These are phyloP conservation scores for Senecio squalidus DNA, from an alignment of 140 eudicot species.

Conservation along the genomic window DNA sequence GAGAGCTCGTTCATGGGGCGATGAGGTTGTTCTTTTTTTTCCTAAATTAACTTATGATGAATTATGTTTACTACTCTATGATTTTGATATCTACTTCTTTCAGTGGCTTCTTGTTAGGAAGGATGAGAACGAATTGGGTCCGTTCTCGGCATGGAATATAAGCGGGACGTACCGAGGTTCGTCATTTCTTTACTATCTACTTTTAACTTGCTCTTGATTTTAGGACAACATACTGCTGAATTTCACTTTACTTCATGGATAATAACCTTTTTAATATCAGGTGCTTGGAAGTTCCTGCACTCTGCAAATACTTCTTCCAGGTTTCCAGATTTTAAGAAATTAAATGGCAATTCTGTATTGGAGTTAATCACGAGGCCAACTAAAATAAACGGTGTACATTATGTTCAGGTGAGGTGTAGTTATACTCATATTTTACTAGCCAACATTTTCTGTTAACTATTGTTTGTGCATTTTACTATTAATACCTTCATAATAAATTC, in stretches of 20 bases:
- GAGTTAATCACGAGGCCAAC: conserved; percentile 89
- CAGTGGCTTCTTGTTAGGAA: conserved; percentile 94
- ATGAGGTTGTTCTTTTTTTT: conserved; percentile 59
- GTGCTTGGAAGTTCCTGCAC: conserved; percentile 77
- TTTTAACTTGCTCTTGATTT: too few relatives aligned
- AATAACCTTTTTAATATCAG: conserved; percentile 32
- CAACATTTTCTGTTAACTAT: too few relatives aligned
- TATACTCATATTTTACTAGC: conserved; percentile 4
- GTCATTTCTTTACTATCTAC: background rate
- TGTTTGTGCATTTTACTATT: background rate
- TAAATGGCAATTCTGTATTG: conserved; percentile 74
- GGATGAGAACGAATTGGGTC: conserved; percentile 71
- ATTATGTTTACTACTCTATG: background rate
- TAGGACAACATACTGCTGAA: background rate
- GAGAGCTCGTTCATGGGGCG: conserved; percentile 77
- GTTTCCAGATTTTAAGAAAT: conserved; percentile 69
- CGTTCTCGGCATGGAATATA: conserved; percentile 85
- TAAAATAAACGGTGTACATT: conserved; percentile 91
- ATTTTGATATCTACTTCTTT: conserved; percentile 20
- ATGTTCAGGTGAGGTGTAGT: conserved; percentile 71
- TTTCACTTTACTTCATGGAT: background rate
- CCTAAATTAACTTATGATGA: background rate
- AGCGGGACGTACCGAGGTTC: conserved; percentile 93
- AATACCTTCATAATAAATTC: too few relatives aligned
- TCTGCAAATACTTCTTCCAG: conserved; percentile 64